These are phyloP conservation scores for Chaetomium tenue DNA, from an alignment of 495 filamentous ascomycete species.

Conservation along the genomic window DNA sequence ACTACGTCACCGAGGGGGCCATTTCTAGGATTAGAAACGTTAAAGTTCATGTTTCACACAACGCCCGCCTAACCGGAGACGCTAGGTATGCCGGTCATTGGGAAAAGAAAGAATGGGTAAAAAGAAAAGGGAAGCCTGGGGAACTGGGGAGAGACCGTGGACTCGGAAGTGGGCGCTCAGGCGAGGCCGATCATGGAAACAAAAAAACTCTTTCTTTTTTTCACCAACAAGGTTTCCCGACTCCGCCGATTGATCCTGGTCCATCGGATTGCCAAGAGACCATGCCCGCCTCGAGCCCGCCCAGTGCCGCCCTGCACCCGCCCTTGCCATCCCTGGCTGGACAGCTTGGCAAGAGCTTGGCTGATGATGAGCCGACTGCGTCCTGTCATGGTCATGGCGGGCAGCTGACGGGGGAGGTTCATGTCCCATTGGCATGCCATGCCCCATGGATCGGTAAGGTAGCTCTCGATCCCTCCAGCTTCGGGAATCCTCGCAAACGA, in stretches of 20 bases:
- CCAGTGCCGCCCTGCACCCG: too few relatives aligned
- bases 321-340: background rate
- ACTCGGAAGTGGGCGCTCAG: background rate
- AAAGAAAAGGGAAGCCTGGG: background rate
- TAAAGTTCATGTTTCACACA: background rate
- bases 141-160: background rate
- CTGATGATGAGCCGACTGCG: too few relatives aligned
- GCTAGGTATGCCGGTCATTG: background rate
- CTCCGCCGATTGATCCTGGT: background rate
- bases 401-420: too few relatives aligned
- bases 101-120: background rate
- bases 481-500: too few relatives aligned
- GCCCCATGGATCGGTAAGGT: too few relatives aligned
- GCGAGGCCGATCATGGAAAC: constrained; percentile 3
- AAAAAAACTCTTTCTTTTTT: constrained; percentile 1
- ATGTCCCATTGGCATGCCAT: too few relatives aligned
- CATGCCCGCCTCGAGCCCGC: too few relatives aligned
- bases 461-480: too few relatives aligned
- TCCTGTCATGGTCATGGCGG: too few relatives aligned
- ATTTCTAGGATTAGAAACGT: background rate
- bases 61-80: background rate
- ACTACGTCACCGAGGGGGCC: background rate
- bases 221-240: constrained; percentile 2
- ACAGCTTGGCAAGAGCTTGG: background rate
- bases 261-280: background rate